phyloP scores from a whole-genome alignment of 139 green algal species.

The Coelastrella sp. region DNA sequence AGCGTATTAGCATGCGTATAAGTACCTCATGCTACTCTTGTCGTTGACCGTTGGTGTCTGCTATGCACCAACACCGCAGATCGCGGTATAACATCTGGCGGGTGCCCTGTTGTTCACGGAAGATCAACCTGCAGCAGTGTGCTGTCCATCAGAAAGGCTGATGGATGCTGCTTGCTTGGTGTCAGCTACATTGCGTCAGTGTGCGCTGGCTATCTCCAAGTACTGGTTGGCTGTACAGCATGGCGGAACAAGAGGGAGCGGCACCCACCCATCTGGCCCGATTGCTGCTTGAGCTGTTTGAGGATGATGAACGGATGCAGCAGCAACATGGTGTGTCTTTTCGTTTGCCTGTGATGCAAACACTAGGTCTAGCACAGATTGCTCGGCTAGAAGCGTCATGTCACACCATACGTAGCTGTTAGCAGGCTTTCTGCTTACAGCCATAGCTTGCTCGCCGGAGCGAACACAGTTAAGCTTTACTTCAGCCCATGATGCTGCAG shows the following conservation, averaged over 20 bases:
- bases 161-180: too few species aligned
- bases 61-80: too few species aligned
- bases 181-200: background rate
- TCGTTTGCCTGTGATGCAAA: background rate
- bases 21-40: too few species aligned
- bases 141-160: too few species aligned
- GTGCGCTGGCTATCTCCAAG: background rate
- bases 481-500: background rate
- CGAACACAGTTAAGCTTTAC: background rate
- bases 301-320: background rate
- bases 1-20: too few species aligned
- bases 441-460: background rate
- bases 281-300: conserved; percentile 16
- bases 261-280: background rate
- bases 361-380: background rate
- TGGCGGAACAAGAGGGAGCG: too few species aligned
- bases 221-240: background rate
- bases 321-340: background rate
- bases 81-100: too few species aligned
- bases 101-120: too few species aligned
- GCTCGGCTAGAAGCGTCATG: background rate
- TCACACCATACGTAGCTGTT: background rate
- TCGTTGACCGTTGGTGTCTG: too few species aligned
- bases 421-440: background rate
- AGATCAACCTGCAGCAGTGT: too few species aligned